Conservation (phyloP, 2,329 filamentous ascomycete species). For the Colletotrichum neosansevieriae region DNA sequence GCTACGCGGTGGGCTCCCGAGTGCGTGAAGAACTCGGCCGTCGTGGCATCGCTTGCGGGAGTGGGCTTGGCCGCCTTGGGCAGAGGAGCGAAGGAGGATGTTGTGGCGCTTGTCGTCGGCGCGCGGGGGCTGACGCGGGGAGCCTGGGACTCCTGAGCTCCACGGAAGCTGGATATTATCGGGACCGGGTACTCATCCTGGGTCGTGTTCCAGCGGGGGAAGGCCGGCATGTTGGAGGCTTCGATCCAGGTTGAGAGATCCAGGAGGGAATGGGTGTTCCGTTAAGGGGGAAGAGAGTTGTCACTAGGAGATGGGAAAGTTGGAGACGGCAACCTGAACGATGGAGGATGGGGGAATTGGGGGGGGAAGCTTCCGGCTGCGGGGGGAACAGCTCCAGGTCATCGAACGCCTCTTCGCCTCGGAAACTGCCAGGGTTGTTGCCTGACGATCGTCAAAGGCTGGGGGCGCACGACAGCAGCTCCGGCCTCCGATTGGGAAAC, state of each 20-base stretch:
- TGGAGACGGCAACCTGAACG: neutral
- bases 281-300: neutral
- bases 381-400: no score
- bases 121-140: neutral
- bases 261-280: neutral
- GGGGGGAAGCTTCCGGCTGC: no score
- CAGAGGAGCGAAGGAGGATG: neutral
- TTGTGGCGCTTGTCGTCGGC: neutral
- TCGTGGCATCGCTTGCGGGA: constrained; percentile 28
- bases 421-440: no score
- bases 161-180: neutral
- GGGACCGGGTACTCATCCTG: constrained; percentile 14
- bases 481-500: neutral
- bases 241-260: neutral
- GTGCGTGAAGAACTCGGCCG: constrained; percentile 54
- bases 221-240: constrained; percentile 22
- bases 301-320: neutral
- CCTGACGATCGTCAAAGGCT: neutral
- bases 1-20: constrained; percentile 54
- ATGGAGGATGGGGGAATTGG: no score
- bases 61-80: neutral
- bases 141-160: neutral
- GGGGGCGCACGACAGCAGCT: no score
- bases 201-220: constrained; percentile 14
- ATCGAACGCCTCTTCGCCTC: no score